Base-by-base conservation (phyloP, 2,329 filamentous ascomycete species). In the Dendryphion nanum region DNA sequence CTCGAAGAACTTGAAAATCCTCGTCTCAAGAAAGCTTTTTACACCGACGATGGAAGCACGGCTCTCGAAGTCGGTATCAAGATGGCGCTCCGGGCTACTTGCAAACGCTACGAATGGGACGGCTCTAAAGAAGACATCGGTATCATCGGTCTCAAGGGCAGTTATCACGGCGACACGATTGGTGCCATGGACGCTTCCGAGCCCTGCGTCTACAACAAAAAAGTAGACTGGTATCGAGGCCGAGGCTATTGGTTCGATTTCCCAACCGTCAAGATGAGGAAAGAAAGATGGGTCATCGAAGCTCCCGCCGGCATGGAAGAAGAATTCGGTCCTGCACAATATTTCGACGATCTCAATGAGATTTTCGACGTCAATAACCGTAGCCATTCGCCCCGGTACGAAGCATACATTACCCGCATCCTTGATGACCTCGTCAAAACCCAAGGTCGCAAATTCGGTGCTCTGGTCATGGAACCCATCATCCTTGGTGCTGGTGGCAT, bases 151-250 rank as follows among this genome's bases (percentile, higher is more conserved):
- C 68, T 94, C 7, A 86, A 83, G 57, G 86, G 86, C 0, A 86
- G 84, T 48, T 94, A 94, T 53, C 89, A 94, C 52, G 89, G 88
- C 2, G 89, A 94, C 55, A 94, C 88, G 0, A 89, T 94, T 32
- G 88, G 88, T 0, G 86, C 86, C 0, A 93, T 94, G 89, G 87
- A 93, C 60, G 86, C 82, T 37, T 81, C 85, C 0, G 86, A 93
- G 56, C 87, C 88, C 0, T 83, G 79, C 21, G 78, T 79, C 0
- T 94, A 77, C 61, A 94, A 94, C 53, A 78, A 88, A 51, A 88
- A 88, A 59, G 84, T 90, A 0, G 87, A 93, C 55, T 94, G 88
- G 88, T 94, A 94, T 57, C 71, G 79, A 42, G 86, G 86, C 0
- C 81, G 81, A 33, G 88, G 89, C 0, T 77, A 81, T 55, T 94